phyloP scores from a whole-genome alignment of 495 filamentous ascomycete genomes.

The Penicillium verhagenii region DNA sequence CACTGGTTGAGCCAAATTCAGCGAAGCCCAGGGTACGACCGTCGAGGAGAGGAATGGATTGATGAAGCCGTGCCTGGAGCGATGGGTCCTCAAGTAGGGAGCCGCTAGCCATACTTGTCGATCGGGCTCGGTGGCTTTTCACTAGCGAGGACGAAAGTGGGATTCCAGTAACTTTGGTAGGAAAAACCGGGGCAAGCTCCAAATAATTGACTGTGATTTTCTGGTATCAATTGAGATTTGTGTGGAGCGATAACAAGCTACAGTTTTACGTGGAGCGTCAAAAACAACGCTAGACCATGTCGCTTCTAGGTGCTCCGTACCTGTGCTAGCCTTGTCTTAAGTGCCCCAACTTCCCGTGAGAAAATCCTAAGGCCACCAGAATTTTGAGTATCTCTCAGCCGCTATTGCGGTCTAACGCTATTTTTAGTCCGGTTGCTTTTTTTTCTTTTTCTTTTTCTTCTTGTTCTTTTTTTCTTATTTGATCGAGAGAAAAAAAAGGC shows the following conservation, averaged over 20 bases:
- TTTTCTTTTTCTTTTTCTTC: not conserved
- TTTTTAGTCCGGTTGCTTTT: not conserved
- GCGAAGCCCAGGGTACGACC: constrained; percentile 29
- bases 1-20: constrained; percentile 24
- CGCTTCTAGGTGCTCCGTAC: not conserved
- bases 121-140: constrained; percentile 10
- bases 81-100: constrained; percentile 13
- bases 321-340: not conserved
- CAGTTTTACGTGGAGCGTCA: not conserved
- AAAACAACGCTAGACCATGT: not conserved
- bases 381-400: not conserved
- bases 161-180: not conserved
- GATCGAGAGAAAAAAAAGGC: too few species aligned
- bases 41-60: constrained; percentile 24
- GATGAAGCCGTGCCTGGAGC: constrained; percentile 1
- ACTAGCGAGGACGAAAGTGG: not conserved
- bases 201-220: not conserved
- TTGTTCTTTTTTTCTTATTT: too few species aligned
- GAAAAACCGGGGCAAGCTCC: not conserved
- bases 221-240: not conserved
- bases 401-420: not conserved
- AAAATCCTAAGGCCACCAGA: not conserved
- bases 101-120: constrained; percentile 15
- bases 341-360: not conserved
- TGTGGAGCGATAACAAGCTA: not conserved